Conservation (phyloP, 2,329 filamentous ascomycete species). For the Penicillium sp. region DNA sequence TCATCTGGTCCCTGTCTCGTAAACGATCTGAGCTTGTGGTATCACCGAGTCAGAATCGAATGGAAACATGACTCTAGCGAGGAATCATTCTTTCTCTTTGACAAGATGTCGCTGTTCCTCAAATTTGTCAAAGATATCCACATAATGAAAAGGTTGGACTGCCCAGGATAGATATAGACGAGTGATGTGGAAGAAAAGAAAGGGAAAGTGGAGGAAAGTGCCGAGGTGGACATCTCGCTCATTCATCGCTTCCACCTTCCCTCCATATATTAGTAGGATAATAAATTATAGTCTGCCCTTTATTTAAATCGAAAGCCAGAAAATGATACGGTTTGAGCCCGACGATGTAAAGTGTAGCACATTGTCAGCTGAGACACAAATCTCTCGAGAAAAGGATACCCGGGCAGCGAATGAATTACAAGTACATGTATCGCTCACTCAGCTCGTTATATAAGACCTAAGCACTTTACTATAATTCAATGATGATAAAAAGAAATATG, state of each 20-base stretch:
- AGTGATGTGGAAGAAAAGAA: not conserved
- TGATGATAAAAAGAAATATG: no score
- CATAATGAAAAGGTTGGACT: not conserved
- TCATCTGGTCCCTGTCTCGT: not conserved
- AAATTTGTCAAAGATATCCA: not conserved
- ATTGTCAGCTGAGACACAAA: not conserved
- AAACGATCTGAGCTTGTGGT: not conserved
- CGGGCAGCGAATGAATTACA: not conserved
- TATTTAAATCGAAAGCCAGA: not conserved
- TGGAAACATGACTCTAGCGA: no score
- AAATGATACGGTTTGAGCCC: not conserved
- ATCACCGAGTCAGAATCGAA: no score
- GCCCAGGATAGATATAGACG: not conserved
- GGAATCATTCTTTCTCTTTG: not conserved
- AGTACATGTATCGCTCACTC: not conserved
- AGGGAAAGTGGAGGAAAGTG: not conserved
- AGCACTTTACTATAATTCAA: no score
- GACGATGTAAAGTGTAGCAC: not conserved
- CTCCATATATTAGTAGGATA: not conserved
- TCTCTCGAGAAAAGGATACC: not conserved
- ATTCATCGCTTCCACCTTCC: not conserved
- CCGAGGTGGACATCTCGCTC: no score
- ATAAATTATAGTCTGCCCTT: not conserved
- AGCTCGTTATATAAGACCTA: no score
- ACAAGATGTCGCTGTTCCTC: not conserved